Percentiles rank a stretch among this genome's conserved stretches.
These are phyloP conservation scores for Theileria equi DNA, from an alignment of 169 alveolate genomes.

Conservation along the genomic window DNA sequence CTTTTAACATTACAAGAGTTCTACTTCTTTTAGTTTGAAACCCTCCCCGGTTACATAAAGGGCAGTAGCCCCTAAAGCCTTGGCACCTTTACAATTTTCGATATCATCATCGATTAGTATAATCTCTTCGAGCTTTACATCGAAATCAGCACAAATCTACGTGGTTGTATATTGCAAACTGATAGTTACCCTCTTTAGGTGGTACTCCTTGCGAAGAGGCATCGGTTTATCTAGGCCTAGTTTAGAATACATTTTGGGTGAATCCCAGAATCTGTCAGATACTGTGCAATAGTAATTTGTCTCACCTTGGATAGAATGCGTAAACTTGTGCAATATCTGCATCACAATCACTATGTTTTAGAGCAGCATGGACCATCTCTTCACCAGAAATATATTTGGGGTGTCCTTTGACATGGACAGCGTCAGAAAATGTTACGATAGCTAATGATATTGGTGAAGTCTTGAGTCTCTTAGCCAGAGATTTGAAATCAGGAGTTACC, in stretches of 20 bases:
- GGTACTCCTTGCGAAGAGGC: slow-evolving; percentile 59
- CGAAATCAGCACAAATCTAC: slow-evolving; percentile 48
- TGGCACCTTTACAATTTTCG: slow-evolving; percentile 56
- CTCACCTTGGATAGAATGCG: slow-evolving; percentile 59
- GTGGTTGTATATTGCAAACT: too few species aligned
- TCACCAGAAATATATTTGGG: slow-evolving; percentile 50
- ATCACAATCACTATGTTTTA: slow-evolving; percentile 34
- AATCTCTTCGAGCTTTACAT: slow-evolving; percentile 43
- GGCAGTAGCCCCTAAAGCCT: slow-evolving; percentile 54
- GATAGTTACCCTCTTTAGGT: slow-evolving; percentile 15
- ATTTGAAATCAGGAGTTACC: slow-evolving; percentile 51
- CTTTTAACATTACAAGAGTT: slow-evolving; percentile 4
- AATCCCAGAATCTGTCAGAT: slow-evolving; percentile 52
- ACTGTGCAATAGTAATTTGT: not conserved
- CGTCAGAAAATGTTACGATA: slow-evolving; percentile 59
- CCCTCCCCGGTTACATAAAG: slow-evolving; percentile 53
- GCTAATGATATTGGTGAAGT: slow-evolving; percentile 6
- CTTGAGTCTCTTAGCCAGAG: slow-evolving; percentile 43
- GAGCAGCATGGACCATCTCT: slow-evolving; percentile 42
- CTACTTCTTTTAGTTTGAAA: slow-evolving; percentile 43
- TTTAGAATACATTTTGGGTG: slow-evolving; percentile 33
- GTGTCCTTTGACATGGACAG: slow-evolving; percentile 44
- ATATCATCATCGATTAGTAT: slow-evolving; percentile 65
- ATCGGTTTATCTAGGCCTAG: slow-evolving; percentile 58
- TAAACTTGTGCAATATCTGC: slow-evolving; percentile 48